Evolutionary conservation across 2,329 filamentous ascomycete genomes (phyloP).

Genomic region (Colletotrichum magnum): DNA sequence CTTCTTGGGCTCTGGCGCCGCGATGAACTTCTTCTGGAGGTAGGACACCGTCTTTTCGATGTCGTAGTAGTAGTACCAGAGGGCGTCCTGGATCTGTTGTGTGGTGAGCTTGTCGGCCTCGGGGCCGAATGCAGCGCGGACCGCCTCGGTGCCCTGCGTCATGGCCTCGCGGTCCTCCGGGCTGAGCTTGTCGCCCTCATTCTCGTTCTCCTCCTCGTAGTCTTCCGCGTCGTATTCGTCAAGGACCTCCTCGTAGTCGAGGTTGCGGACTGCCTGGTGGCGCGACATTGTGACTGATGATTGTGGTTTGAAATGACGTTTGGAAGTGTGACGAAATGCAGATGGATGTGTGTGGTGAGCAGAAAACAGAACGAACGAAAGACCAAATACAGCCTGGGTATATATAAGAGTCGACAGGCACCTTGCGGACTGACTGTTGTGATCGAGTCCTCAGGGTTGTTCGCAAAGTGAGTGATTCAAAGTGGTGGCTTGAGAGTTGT

Average conservation of each 20-base stretch:
- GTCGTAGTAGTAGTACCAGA: conserved; percentile 98
- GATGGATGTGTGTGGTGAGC: too few relatives aligned
- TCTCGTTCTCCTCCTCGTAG: conserved; percentile 60
- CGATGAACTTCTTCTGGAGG: conserved; percentile 75
- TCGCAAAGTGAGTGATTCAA: too few relatives aligned
- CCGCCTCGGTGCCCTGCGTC: conserved; percentile 75
- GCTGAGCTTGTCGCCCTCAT: conserved; percentile 62
- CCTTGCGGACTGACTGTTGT: too few relatives aligned
- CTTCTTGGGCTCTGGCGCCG: conserved; percentile 55
- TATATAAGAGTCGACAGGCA: too few relatives aligned
- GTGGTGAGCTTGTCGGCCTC: conserved; percentile 69
- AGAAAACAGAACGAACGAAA: too few relatives aligned
- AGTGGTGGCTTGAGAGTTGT: background rate
- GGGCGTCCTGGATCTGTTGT: conserved; percentile 84
- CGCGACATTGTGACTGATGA: conserved; percentile 56
- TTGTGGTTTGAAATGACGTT: background rate
- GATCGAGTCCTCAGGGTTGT: too few relatives aligned
- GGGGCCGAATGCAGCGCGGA: conserved; percentile 75
- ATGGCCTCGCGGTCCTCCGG: conserved; percentile 66
- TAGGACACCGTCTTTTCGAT: conserved; percentile 88
- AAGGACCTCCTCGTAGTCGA: conserved; percentile 64
- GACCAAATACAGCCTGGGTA: too few relatives aligned
- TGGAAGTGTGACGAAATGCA: background rate
- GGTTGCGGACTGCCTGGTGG: conserved; percentile 62
- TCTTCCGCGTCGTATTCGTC: conserved; percentile 64